Base-by-base conservation (phyloP, 2,329 filamentous ascomycete species). In the Parasarocladium wereldwijsianum region DNA sequence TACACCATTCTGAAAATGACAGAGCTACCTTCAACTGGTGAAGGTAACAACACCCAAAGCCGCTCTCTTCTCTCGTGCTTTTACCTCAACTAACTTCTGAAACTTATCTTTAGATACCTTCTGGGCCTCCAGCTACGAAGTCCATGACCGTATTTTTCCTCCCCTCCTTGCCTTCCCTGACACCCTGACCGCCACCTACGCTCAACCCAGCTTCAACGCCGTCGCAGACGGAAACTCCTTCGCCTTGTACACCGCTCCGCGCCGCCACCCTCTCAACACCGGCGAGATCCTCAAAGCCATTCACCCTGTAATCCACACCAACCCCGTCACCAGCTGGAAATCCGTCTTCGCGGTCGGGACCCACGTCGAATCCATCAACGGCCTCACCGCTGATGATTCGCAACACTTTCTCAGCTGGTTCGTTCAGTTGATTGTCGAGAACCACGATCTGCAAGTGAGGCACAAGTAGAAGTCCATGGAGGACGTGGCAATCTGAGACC, bases 121-220 rank as follows among this genome's bases (percentile, higher is more conserved):
- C 5, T 79, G 73, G 71, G 74, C 73, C 0, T 74, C 69, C 1
- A 71, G 70, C 1, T 77, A 77, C 42, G 72, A 78, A 39, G 49
- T 76, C 9, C 79, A 76, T 41, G 73, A 80, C 41, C 63, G 70
- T 17, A 57, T 80, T 34, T 72, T 66, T 4, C 52, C 55, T 3
- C 54, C 66, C 0, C 66, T 67, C 31, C 67, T 66, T 34, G 51
- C 52, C 15, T 76, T 76, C 45, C 57, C 76, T 17, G 70, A 77
- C 32, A 47, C 49, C 0, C 48, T 77, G 6, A 75, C 67, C 0
- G 72, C 62, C 3, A 69, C 64, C 1, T 64, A 62, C 36, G 58
- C 58, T 0, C 56, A 64, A 39, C 62, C 65, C 0, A 45, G 48
- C 2, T 74, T 71, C 47, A 55, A 55, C 33, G 47, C 62, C 11